phyloP scores from a whole-genome alignment of 148 eudicot species.

The Cornus controversa region DNA sequence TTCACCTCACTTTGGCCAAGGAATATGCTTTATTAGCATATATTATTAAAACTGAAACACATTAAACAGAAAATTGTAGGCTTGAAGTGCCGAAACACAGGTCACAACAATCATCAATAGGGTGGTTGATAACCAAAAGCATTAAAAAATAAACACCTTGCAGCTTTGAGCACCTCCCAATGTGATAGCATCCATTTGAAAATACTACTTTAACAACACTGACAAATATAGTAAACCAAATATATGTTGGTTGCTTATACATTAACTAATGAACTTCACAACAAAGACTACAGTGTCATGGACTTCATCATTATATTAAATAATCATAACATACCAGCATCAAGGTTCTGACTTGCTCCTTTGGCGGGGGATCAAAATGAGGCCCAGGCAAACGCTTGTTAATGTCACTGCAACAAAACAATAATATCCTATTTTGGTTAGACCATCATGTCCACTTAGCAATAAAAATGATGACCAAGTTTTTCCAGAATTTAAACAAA shows the following conservation, averaged over 20 bases:
- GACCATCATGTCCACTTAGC: neutral
- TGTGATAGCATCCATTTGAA: neutral
- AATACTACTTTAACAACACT: neutral
- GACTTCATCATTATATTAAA: neutral
- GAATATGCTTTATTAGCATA: too few relatives aligned
- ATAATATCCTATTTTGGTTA: neutral
- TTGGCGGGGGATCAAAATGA: constrained; percentile 90
- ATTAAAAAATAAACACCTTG: too few relatives aligned
- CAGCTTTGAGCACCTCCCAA: too few relatives aligned
- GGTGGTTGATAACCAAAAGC: neutral
- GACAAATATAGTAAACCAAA: neutral
- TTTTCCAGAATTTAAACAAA: neutral
- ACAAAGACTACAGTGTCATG: neutral
- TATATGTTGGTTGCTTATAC: neutral
- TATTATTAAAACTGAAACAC: too few relatives aligned
- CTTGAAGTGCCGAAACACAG: too few relatives aligned
- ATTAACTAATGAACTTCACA: neutral
- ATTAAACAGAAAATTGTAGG: too few relatives aligned
- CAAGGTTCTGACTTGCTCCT: constrained; percentile 55
- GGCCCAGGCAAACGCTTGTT: constrained; percentile 89
- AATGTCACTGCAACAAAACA: constrained; percentile 56
- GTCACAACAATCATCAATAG: neutral
- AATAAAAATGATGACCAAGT: neutral
- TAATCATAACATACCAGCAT: constrained; percentile 51
- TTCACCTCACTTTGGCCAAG: too few relatives aligned